Base-by-base conservation (phyloP, 352 stramenopile species). In the Peronospora farinosa region DNA sequence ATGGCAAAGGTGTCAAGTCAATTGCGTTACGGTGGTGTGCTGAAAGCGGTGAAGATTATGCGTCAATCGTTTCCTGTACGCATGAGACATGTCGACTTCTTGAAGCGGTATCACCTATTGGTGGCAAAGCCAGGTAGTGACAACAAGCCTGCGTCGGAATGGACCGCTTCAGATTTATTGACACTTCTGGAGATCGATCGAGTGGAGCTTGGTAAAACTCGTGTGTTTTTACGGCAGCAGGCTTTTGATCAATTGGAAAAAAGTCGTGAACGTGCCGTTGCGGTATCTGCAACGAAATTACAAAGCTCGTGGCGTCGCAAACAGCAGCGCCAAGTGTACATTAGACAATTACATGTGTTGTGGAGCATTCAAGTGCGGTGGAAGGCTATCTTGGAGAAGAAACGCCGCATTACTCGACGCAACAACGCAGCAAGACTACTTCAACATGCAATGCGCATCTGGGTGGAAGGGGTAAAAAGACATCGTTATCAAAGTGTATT, bases 31-130 rank as follows among this genome's bases (percentile, higher is more conserved):
- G 84, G 83, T 27, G 84, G 84, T 15, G 82, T 95, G 2, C 54
- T 95, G 13, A 88, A 95, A 48, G 84, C 82, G 0, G 73, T 94
- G 7, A 68, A 91, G 54, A 88, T 95, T 32, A 85, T 88, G 63
- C 75, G 84, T 2, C 80, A 85, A 39, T 91, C 84, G 2, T 95
- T 83, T 43, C 78, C 82, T 9, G 82, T 88, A 33, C 84, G 85
- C 11, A 86, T 92, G 74, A 54, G 52, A 2, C 84, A 91, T 57
- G 40, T 35, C 0, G 67, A 83, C 23, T 92, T 95, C 54, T 54
- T 84, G 0, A 59, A 63, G 31, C 74, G 80, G 28, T 92, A 88
- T 40, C 35, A 39, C 13, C 54, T 87, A 33, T 16, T 62, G 15
- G 28, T 40, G 15, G 12, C 39, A 21, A 51, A 61, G 15, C 6